These are phyloP conservation scores for Pleurotus cornucopiae DNA, from an alignment of 768 basidiomycete genomes.

Conservation along the genomic window DNA sequence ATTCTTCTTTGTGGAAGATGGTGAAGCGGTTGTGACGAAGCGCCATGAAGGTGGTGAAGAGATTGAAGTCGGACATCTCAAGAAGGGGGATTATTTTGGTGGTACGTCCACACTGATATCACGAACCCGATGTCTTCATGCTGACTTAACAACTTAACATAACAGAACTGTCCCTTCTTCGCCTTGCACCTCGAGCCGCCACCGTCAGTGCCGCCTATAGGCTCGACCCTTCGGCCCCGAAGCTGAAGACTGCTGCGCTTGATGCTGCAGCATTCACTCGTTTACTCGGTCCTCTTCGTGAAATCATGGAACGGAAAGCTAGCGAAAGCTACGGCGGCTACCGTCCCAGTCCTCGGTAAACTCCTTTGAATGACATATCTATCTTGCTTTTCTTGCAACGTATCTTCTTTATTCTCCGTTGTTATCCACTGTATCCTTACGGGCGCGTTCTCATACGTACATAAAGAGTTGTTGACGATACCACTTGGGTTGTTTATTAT, in stretches of 20 bases:
- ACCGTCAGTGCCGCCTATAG: constrained; percentile 82
- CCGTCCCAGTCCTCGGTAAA: constrained; percentile 13
- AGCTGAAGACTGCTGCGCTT: constrained; percentile 89
- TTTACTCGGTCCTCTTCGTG: constrained; percentile 85
- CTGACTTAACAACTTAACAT: constrained; percentile 5
- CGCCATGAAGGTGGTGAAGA: constrained; percentile 57
- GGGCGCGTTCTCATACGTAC: constrained; percentile 6
- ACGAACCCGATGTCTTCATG: not conserved
- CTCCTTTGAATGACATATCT: not conserved
- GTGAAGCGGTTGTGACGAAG: constrained; percentile 86
- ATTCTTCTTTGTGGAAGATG: constrained; percentile 97
- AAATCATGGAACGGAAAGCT: constrained; percentile 90
- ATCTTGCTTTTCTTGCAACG: constrained; percentile 3
- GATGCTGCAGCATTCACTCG: constrained; percentile 93
- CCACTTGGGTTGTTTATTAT: constrained; percentile 3
- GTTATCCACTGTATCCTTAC: constrained; percentile 15
- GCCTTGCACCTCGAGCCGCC: constrained; percentile 89
- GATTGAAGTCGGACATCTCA: constrained; percentile 69
- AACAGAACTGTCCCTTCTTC: constrained; percentile 86
- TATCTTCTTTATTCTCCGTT: constrained; percentile 25
- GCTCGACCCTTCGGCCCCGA: constrained; percentile 42
- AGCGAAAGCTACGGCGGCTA: constrained; percentile 60
- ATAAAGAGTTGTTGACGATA: not conserved
- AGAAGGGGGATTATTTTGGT: constrained; percentile 97
- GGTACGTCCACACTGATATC: constrained; percentile 38